These are phyloP conservation scores for Rubia yunnanensis DNA, from an alignment of 257 asterid species.

Conservation along the genomic window DNA sequence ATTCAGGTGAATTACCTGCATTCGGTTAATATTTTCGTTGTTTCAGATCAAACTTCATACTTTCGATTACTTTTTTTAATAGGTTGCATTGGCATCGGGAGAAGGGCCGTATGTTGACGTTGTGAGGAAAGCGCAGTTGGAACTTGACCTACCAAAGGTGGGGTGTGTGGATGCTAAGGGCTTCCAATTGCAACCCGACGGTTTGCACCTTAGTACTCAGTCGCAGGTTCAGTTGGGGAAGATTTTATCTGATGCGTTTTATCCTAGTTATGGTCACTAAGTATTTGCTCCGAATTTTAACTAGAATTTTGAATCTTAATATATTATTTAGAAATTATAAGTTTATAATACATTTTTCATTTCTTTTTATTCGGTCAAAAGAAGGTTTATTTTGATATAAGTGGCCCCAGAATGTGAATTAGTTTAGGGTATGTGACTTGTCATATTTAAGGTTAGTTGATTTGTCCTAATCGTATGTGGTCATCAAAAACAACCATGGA, in stretches of 20 bases:
- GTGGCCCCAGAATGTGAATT: background rate
- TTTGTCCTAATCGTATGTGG: background rate
- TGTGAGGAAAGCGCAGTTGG: slow-evolving; percentile 30
- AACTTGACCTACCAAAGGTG: slow-evolving; percentile 20
- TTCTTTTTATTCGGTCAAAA: background rate
- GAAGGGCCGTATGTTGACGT: slow-evolving; percentile 19
- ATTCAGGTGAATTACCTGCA: slow-evolving; percentile 21
- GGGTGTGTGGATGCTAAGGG: slow-evolving; percentile 35
- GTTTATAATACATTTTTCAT: background rate
- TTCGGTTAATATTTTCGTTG: too few relatives aligned
- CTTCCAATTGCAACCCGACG: slow-evolving; percentile 21
- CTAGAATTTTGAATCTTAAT: background rate
- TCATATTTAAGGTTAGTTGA: background rate
- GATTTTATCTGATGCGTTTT: slow-evolving; percentile 20
- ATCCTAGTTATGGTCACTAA: background rate
- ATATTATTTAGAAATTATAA: too few relatives aligned
- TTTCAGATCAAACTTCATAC: too few relatives aligned
- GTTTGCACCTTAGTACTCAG: slow-evolving; percentile 26
- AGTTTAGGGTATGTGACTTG: background rate
- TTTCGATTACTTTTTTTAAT: too few relatives aligned
- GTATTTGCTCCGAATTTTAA: background rate
- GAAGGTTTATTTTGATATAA: background rate
- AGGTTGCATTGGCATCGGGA: slow-evolving; percentile 35
- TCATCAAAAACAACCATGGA: background rate
- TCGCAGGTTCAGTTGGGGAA: slow-evolving; percentile 30